Evolutionary conservation across 2,329 filamentous ascomycete species (phyloP), one percentile per base, ranked within the genome.

Genomic region (Botrytis deweyae): DNA sequence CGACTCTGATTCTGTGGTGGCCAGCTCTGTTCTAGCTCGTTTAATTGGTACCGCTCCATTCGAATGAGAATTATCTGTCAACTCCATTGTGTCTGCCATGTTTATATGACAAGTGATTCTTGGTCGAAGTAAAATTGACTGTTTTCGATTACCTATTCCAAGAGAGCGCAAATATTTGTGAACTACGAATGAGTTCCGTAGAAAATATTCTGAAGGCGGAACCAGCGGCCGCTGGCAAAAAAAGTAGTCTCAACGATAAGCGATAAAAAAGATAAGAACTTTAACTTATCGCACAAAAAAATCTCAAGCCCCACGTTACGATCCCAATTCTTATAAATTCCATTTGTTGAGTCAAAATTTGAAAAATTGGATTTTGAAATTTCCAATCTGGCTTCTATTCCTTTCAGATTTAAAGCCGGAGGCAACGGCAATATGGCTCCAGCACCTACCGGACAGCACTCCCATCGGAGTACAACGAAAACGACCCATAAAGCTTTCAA

Each of bases 391-490:
- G 89, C 87, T 84, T 92, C 91, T 72, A 84, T 94, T 83, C 93
- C 95, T 4, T 97, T 92, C 81, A 88, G 95, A 84, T 97, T 97
- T 85, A 97, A 97, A 87, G 93, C 92, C 83, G 92, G 92, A 83
- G 87, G 78, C 70, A 77, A 74, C 74, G 77, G 87, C 84, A 92
- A 88, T 80, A 96, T 96, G 93, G 91, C 93, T 81, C 88, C 90
- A 83, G 86, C 87, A 75, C 87, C 89, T 81, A 84, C 85, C 82
- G 87, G 86, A 78, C 94, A 58, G n/a, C 52, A 98, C 84, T 95
- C 95, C 81, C 96, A 99, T 84, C 89, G 95, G 82, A 93, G 93
- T 81, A 98, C 95, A 74, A 97, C 95, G 72, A 99, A 98, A 87
- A 86, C 90, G 80, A 85, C 88, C 77, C 91, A 97, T 84, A 99